These are phyloP conservation scores for Pythium insidiosum DNA, from an alignment of 352 stramenopile genomes.

Conservation along the genomic window DNA sequence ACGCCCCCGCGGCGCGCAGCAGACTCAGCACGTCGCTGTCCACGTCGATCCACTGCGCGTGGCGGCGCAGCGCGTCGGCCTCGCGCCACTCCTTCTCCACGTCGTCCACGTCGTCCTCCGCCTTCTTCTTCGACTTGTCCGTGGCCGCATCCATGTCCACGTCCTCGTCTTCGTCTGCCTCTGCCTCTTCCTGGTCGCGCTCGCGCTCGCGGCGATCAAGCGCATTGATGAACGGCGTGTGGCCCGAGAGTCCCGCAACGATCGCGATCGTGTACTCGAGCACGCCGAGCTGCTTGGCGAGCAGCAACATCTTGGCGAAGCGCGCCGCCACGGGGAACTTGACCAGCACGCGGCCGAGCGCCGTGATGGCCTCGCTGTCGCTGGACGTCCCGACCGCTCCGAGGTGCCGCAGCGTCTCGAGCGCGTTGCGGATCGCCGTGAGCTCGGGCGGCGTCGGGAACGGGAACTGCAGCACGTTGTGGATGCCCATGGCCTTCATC, in stretches of 20 bases:
- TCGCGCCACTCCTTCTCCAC: slow-evolving; percentile 71
- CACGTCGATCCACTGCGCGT: slow-evolving; percentile 70
- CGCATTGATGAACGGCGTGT: slow-evolving; percentile 64
- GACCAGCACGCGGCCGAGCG: slow-evolving; percentile 71
- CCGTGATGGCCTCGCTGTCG: slow-evolving; percentile 66
- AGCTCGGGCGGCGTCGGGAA: slow-evolving; percentile 93
- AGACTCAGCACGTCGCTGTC: slow-evolving; percentile 79
- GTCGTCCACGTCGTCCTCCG: slow-evolving; percentile 37
- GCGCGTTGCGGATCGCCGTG: slow-evolving; percentile 79
- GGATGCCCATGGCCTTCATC: slow-evolving; percentile 98
- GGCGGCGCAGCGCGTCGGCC: slow-evolving; percentile 59
- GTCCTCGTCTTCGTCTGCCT: slow-evolving; percentile 8
- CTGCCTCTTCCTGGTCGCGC: slow-evolving; percentile 14
- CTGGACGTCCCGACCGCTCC: slow-evolving; percentile 53
- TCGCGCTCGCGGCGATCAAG: slow-evolving; percentile 46
- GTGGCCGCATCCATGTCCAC: too few relatives aligned
- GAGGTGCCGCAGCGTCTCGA: slow-evolving; percentile 79
- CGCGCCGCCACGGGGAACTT: slow-evolving; percentile 82
- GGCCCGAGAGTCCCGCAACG: slow-evolving; percentile 62
- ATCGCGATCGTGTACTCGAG: slow-evolving; percentile 81
- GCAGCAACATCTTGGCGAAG: slow-evolving; percentile 88
- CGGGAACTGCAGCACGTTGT: slow-evolving; percentile 92
- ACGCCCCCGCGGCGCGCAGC: slow-evolving; percentile 65
- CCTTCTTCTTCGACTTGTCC: slow-evolving; percentile 23
- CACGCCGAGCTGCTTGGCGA: slow-evolving; percentile 58